Evolutionary conservation across 2,329 filamentous ascomycete genomes (phyloP).

Genomic region (Fusarium bactridioides): DNA sequence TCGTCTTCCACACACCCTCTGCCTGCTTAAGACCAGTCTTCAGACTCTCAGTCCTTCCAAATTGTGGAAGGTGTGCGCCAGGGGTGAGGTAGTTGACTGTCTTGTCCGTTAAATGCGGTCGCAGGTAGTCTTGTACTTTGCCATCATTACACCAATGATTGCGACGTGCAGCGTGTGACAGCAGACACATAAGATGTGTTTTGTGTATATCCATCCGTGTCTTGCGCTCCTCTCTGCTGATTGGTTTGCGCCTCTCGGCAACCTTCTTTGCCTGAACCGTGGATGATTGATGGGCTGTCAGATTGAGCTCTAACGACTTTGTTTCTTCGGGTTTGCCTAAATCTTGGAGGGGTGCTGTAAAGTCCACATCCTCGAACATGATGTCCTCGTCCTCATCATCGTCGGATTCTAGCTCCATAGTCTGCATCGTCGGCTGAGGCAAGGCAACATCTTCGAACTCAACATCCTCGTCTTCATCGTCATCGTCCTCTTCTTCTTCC

Average conservation of each 20-base stretch:
- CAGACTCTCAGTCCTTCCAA: constrained; percentile 77
- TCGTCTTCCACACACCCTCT: constrained; percentile 70
- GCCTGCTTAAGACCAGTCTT: constrained; percentile 79
- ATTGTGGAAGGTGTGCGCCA: constrained; percentile 72
- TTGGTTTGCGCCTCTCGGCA: constrained; percentile 57
- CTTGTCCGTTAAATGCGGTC: constrained; percentile 70
- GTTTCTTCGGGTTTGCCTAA: constrained; percentile 37
- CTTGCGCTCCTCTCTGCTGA: constrained; percentile 62
- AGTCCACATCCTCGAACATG: constrained; percentile 59
- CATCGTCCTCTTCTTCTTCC: constrained; percentile 33
- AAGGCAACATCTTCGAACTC: constrained; percentile 61
- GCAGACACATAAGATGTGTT: constrained; percentile 81
- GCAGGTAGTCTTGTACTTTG: constrained; percentile 71
- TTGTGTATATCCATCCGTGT: constrained; percentile 82
- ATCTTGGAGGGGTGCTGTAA: constrained; percentile 45
- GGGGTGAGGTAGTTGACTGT: constrained; percentile 74
- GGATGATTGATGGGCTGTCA: constrained; percentile 56
- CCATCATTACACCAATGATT: constrained; percentile 91
- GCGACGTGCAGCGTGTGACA: constrained; percentile 78
- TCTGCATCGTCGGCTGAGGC: constrained; percentile 59
- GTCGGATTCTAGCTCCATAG: constrained; percentile 58
- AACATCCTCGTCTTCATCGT: constrained; percentile 53
- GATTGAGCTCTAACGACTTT: constrained; percentile 59
- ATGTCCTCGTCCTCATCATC: constrained; percentile 55
- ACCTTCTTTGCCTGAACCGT: constrained; percentile 42